A percentile compares a stretch with the other conserved stretches of the same genome.
Conservation (phyloP, 2,329 filamentous ascomycete genomes). For the Verticillium isaacii region DNA sequence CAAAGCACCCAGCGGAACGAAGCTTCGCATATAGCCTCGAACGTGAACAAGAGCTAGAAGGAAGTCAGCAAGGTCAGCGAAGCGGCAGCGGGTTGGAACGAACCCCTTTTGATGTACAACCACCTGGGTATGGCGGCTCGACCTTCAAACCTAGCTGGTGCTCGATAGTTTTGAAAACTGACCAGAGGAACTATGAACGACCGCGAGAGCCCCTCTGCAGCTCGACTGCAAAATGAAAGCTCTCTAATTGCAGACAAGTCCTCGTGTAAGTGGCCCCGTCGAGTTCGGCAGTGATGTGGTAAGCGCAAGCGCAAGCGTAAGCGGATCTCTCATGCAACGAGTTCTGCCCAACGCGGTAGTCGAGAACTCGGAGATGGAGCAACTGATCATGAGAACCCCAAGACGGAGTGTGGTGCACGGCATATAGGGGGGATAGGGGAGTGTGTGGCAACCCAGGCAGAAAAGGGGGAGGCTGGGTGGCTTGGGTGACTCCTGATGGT, state of each 20-base stretch:
- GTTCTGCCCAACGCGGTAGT: background rate
- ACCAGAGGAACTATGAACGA: background rate
- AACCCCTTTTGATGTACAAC: background rate
- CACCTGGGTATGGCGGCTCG: background rate
- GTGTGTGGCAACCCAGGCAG: background rate
- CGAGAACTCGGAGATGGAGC: background rate
- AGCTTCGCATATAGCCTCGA: background rate
- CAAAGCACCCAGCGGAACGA: background rate
- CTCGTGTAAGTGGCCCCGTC: background rate
- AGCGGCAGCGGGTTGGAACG: background rate
- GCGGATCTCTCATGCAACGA: background rate
- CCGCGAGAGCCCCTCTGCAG: background rate
- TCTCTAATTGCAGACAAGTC: background rate
- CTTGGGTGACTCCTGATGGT: constrained; percentile 6
- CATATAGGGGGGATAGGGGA: background rate
- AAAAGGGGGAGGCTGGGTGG: constrained; percentile 14
- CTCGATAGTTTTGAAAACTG: too few species aligned
- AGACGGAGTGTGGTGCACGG: constrained; percentile 5
- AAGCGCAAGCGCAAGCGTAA: background rate
- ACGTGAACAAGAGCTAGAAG: background rate
- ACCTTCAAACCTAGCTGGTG: background rate
- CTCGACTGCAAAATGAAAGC: background rate
- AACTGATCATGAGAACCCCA: constrained; percentile 3
- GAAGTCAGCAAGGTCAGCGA: background rate
- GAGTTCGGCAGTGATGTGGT: background rate